Conservation (phyloP, 1,284 basidiomycete species). For the Ceratobasidium theobromae region DNA sequence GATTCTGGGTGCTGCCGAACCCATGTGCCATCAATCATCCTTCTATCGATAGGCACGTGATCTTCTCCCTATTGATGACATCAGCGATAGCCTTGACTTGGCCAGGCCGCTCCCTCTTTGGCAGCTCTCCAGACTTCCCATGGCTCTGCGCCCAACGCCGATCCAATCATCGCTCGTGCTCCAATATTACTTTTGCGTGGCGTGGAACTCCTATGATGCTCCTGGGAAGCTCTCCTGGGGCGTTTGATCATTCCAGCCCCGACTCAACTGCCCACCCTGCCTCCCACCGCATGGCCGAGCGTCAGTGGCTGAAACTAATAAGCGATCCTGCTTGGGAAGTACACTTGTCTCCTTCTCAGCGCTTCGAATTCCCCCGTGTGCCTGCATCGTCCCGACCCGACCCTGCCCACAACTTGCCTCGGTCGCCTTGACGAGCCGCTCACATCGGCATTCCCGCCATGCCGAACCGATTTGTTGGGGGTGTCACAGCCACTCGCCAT, state of each 20-base stretch:
- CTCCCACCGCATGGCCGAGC: neutral
- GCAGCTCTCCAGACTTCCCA: neutral
- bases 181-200: constrained; percentile 6
- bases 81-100: constrained; percentile 14
- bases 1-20: constrained; percentile 10
- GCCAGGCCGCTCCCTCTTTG: neutral
- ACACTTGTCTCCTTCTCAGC: neutral
- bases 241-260: neutral
- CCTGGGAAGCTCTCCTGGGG: too few species aligned
- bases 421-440: too few species aligned
- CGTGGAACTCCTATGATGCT: neutral
- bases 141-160: neutral
- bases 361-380: neutral
- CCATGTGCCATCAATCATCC: neutral
- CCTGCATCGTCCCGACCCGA: neutral
- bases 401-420: neutral
- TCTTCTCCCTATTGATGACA: constrained; percentile 15
- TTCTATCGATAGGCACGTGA: constrained; percentile 24
- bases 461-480: too few species aligned
- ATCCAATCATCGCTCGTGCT: neutral
- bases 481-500: neutral
- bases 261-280: neutral
- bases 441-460: too few species aligned
- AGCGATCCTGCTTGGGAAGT: neutral
- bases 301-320: constrained; percentile 5